phyloP scores from a whole-genome alignment of 192 early-diverging fungal species.

The Pecoramyces ruminantium region DNA sequence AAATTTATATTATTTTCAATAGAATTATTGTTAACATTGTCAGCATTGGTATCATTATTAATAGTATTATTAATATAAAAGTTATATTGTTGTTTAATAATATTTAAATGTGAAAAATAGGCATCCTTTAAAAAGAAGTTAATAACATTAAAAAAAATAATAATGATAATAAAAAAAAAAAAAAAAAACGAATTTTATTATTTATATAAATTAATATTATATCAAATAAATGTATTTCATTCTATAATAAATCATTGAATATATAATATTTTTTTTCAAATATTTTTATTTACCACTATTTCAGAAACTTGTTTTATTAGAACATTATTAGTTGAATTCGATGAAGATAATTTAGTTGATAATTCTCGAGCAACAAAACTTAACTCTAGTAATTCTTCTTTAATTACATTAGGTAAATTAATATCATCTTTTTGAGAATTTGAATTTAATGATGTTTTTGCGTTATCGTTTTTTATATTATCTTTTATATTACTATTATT shows the following conservation, averaged over 20 bases:
- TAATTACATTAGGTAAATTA: not conserved
- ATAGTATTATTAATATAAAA: not conserved
- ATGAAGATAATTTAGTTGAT: not conserved
- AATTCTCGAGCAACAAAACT: not conserved
- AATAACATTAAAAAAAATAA: too few species aligned
- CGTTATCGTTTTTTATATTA: too few species aligned
- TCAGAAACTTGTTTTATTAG: not conserved
- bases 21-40: not conserved
- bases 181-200: too few species aligned
- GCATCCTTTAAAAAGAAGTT: not conserved
- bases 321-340: not conserved
- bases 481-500: not conserved
- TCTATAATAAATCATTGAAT: too few species aligned
- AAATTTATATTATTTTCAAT: not conserved
- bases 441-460: too few species aligned
- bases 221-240: too few species aligned
- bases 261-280: too few species aligned
- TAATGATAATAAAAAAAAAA: too few species aligned
- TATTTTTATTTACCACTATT: not conserved
- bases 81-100: not conserved
- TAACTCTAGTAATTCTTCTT: not conserved
- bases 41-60: not conserved
- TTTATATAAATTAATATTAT: too few species aligned
- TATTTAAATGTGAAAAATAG: not conserved
- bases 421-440: not conserved